Conservation (phyloP, 164 flowering plant genomes). For the Euptelea pleiosperma region DNA sequence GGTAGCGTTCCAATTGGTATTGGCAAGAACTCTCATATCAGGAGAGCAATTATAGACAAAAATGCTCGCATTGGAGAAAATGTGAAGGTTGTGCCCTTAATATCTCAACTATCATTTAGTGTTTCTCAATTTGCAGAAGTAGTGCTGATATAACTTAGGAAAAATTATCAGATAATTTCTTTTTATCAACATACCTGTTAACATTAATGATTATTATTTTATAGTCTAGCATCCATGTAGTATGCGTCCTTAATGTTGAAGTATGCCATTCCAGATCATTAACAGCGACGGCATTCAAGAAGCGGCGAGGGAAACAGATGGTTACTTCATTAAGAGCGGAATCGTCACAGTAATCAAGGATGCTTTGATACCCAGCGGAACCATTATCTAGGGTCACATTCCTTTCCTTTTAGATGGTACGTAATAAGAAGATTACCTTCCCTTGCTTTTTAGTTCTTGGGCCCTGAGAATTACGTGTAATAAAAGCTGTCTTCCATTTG, state of each 20-base stretch:
- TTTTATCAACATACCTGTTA: no score
- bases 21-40: slow-evolving; percentile 84
- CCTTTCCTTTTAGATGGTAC: neutral
- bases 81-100: slow-evolving; percentile 60
- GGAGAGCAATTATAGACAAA: slow-evolving; percentile 97
- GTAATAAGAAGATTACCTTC: neutral
- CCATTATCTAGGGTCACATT: slow-evolving; percentile 43
- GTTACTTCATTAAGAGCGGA: slow-evolving; percentile 95
- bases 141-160: no score
- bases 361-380: slow-evolving; percentile 90
- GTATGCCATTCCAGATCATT: slow-evolving; percentile 54
- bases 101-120: neutral
- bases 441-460: neutral
- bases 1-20: slow-evolving; percentile 95
- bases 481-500: neutral
- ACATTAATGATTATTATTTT: no score
- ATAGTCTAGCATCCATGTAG: neutral
- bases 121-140: no score
- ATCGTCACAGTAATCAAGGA: slow-evolving; percentile 94
- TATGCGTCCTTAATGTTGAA: neutral
- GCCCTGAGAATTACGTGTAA: neutral
- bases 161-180: no score
- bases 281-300: slow-evolving; percentile 84
- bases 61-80: slow-evolving; percentile 91
- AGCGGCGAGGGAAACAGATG: slow-evolving; percentile 96